Conservation (phyloP, 2,329 filamentous ascomycete genomes). For the Fusarium sp. region DNA sequence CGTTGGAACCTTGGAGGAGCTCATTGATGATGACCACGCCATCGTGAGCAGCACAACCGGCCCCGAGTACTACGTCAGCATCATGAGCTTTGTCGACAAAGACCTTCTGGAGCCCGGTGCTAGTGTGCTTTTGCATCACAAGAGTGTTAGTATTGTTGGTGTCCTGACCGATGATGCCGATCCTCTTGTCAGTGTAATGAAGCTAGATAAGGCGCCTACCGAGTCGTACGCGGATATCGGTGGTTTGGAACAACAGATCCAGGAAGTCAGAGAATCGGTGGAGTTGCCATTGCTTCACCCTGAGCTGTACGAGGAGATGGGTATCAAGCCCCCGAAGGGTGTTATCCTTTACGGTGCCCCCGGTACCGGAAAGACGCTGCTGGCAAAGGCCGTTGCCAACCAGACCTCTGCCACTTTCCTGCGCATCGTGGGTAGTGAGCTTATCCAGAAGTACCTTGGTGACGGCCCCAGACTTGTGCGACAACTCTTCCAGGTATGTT, state of each 20-base stretch:
- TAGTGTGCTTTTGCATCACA: conserved; percentile 95
- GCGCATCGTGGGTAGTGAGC: conserved; percentile 94
- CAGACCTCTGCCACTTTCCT: conserved; percentile 99
- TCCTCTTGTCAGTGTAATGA: conserved; percentile 97
- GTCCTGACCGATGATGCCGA: conserved; percentile 97
- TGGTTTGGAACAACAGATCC: conserved; percentile 93
- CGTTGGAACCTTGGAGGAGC: conserved; percentile 95
- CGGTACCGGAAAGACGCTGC: conserved; percentile 94
- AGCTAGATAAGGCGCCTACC: conserved; percentile 97
- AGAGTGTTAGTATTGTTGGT: conserved; percentile 97
- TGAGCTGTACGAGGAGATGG: conserved; percentile 99
- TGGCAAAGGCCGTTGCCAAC: conserved; percentile 98
- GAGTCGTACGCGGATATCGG: conserved; percentile 99
- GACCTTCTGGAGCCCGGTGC: conserved; percentile 96
- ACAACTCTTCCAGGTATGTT: conserved; percentile 86
- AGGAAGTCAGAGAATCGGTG: conserved; percentile 97
- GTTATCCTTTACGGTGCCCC: conserved; percentile 98
- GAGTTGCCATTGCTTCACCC: conserved; percentile 95
- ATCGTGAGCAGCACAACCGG: conserved; percentile 98
- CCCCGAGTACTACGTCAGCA: conserved; percentile 98
- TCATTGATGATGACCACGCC: conserved; percentile 99
- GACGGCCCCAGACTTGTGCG: conserved; percentile 95
- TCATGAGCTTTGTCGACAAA: conserved; percentile 99
- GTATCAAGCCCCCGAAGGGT: conserved; percentile 99
- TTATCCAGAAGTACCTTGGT: conserved; percentile 99